Evolutionary conservation across 2,329 filamentous ascomycete species (phyloP).

Genomic region (Colletotrichum aenigma): DNA sequence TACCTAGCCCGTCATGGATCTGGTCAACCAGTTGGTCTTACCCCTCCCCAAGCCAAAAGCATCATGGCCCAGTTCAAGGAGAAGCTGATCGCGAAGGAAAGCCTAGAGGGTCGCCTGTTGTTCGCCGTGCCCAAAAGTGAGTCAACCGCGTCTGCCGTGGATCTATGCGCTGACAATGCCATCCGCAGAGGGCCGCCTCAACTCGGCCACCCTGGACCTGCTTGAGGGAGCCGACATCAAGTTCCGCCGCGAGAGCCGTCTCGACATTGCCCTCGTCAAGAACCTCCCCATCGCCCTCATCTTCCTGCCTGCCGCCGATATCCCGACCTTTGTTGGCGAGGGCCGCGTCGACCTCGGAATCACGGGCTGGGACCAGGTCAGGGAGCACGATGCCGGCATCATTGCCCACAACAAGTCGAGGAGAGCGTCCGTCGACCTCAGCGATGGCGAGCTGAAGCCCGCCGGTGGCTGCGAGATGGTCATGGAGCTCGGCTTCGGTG

Average conservation of each 20-base stretch:
- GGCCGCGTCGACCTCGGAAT: conserved; percentile 94
- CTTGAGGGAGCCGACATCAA: conserved; percentile 95
- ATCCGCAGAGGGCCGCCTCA: conserved; percentile 82
- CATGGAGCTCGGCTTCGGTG: conserved; percentile 88
- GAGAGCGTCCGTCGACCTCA: conserved; percentile 50
- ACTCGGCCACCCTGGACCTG: conserved; percentile 86
- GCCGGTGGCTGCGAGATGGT: conserved; percentile 81
- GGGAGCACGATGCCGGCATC: conserved; percentile 79
- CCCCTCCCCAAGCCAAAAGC: background rate
- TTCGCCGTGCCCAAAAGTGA: conserved; percentile 98
- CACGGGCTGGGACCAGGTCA: conserved; percentile 90
- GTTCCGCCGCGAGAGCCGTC: conserved; percentile 91
- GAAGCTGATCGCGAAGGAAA: conserved; percentile 38
- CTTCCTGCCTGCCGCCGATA: conserved; percentile 96
- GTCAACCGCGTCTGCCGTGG: conserved; percentile 39
- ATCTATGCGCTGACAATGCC: conserved; percentile 23
- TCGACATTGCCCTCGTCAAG: conserved; percentile 97
- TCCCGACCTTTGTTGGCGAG: conserved; percentile 96
- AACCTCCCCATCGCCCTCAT: conserved; percentile 95
- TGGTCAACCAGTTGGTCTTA: conserved; percentile 55
- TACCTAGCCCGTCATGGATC: conserved; percentile 46
- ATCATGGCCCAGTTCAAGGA: conserved; percentile 16
- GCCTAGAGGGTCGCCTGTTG: conserved; percentile 88
- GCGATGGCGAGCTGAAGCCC: conserved; percentile 47
- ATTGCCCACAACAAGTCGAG: conserved; percentile 51